Evolutionary conservation across 1,284 basidiomycete species (phyloP).

Genomic region (Cutaneotrichosporon mucoides): DNA sequence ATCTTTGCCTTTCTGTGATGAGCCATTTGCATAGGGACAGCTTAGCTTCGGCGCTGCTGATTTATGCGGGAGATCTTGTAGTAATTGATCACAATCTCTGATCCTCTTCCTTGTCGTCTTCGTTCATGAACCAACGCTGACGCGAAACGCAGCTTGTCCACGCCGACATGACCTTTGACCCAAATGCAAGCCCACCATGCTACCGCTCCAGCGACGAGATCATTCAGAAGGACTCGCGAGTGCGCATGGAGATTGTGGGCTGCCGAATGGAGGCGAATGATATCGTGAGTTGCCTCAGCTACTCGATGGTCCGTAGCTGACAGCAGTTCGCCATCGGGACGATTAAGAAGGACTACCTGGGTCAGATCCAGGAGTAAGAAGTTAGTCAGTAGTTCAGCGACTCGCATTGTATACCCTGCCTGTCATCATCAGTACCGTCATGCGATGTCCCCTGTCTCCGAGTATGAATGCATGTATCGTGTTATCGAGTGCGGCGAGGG

Average conservation of each 20-base stretch:
- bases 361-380: constrained; percentile 59
- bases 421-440: constrained; percentile 11
- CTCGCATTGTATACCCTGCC: constrained; percentile 7
- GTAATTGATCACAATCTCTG: constrained; percentile 49
- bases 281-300: constrained; percentile 63
- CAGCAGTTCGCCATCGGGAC: constrained; percentile 82
- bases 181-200: constrained; percentile 85
- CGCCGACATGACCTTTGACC: constrained; percentile 86
- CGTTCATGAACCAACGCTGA: constrained; percentile 17
- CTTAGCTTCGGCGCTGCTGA: constrained; percentile 41
- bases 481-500: neutral
- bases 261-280: constrained; percentile 96
- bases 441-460: constrained; percentile 1
- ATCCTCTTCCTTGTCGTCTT: constrained; percentile 7
- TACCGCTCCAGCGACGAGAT: constrained; percentile 86
- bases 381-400: neutral
- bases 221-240: constrained; percentile 87
- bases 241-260: constrained; percentile 93
- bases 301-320: neutral
- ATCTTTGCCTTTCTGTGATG: constrained; percentile 21
- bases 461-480: constrained; percentile 2
- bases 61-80: constrained; percentile 50
- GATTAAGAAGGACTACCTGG: constrained; percentile 90
- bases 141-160: constrained; percentile 71
- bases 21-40: constrained; percentile 43